These are phyloP conservation scores for Annulohypoxylon truncatum DNA, from an alignment of 2,329 filamentous ascomycete genomes.

Conservation along the genomic window DNA sequence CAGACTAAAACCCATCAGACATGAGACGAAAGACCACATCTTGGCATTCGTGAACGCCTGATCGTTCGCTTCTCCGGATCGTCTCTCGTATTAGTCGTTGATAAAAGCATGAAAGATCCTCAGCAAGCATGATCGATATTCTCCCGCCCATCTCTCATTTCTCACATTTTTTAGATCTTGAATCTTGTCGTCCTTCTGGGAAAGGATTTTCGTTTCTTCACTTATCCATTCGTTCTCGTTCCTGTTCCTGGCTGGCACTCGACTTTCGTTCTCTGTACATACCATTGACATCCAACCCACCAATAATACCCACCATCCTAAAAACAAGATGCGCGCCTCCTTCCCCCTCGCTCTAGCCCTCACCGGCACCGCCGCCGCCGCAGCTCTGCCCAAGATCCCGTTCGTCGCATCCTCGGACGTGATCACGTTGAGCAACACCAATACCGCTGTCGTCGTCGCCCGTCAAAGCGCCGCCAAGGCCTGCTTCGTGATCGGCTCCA, in stretches of 20 bases:
- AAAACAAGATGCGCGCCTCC: conserved; percentile 33
- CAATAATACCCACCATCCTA: conserved; percentile 3
- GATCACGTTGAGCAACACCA: conserved; percentile 24
- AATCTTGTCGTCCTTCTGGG: conserved; percentile 37
- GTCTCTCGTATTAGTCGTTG: conserved; percentile 4
- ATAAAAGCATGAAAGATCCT: conserved; percentile 32
- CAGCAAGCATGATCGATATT: conserved; percentile 34
- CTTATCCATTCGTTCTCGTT: conserved; percentile 35
- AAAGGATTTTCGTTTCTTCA: conserved; percentile 31
- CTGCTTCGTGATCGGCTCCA: conserved; percentile 67
- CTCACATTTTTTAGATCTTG: conserved; percentile 7
- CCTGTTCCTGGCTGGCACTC: conserved; percentile 25
- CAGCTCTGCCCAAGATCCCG: conserved; percentile 40
- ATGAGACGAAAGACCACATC: conserved; percentile 31
- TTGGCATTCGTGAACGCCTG: conserved; percentile 13
- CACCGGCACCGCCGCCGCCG: conserved; percentile 24
- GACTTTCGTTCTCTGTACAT: conserved; percentile 29
- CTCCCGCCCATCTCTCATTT: conserved; percentile 25
- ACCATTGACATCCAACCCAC: not conserved
- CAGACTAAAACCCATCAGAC: conserved; percentile 24
- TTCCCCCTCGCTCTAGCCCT: conserved; percentile 32
- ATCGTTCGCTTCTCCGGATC: conserved; percentile 26
- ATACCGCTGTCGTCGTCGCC: conserved; percentile 10
- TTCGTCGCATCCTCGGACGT: conserved; percentile 33
- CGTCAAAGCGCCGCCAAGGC: conserved; percentile 41